phyloP scores from a whole-genome alignment of 23 red algal genomes.

The Gracilaria domingensis region DNA sequence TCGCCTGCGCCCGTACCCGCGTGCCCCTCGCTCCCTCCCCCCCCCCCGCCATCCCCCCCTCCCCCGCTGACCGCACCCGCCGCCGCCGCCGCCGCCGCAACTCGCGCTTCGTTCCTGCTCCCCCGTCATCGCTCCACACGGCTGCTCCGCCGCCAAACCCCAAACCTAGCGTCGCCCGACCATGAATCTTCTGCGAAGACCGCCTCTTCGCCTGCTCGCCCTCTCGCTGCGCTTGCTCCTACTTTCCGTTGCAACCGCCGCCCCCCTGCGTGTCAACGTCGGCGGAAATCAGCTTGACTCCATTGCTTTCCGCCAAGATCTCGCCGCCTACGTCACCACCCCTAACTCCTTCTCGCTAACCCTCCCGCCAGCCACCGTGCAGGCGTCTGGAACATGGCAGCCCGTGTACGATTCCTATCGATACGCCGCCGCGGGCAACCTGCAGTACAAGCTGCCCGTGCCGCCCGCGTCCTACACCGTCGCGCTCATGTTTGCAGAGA shows the following conservation, averaged over 20 bases:
- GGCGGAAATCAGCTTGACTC: constrained; percentile 30
- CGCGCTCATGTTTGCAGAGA: constrained; percentile 51
- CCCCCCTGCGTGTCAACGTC: constrained; percentile 48
- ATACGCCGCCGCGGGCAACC: constrained; percentile 33
- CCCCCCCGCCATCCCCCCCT: no score
- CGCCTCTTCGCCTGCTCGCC: not conserved
- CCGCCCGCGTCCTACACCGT: constrained; percentile 58
- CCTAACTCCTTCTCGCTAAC: not conserved
- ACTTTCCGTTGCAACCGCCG: constrained; percentile 1
- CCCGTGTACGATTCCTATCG: constrained; percentile 60
- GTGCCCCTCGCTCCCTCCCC: no score
- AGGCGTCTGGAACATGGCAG: constrained; percentile 48
- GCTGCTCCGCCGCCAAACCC: no score
- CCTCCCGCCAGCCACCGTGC: constrained; percentile 19
- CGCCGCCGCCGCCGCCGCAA: no score
- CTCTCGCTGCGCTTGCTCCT: not conserved
- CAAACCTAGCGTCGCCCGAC: no score
- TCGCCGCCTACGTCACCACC: constrained; percentile 42
- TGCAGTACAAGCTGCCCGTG: constrained; percentile 70
- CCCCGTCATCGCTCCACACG: no score
- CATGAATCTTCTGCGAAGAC: not conserved
- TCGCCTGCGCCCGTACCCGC: no score
- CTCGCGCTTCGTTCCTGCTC: no score
- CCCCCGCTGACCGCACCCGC: no score
- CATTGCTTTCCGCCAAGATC: constrained; percentile 44